phyloP scores from a whole-genome alignment of 148 eudicot genomes.

The Hydrangea macrophylla region DNA sequence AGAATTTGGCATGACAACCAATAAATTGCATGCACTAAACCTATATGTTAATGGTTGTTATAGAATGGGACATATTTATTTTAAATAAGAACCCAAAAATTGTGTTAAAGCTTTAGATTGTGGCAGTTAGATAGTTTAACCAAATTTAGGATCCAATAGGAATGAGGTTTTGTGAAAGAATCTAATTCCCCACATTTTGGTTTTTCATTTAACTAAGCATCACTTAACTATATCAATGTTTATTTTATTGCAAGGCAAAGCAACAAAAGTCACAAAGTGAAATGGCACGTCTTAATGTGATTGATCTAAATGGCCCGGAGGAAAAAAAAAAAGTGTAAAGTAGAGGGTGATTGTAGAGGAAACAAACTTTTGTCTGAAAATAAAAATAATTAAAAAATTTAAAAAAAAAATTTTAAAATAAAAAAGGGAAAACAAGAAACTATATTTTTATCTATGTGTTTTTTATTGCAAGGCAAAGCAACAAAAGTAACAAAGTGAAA shows the following conservation, averaged over 20 bases:
- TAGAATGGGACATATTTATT: not conserved
- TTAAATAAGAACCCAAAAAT: not conserved
- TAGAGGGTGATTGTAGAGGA: conserved; percentile 1
- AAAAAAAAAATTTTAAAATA: no score
- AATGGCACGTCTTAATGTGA: conserved; percentile 2
- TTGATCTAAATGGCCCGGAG: no score
- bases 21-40: not conserved
- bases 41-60: not conserved
- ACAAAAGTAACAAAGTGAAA: not conserved
- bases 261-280: not conserved
- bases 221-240: not conserved
- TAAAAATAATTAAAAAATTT: not conserved
- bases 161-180: not conserved
- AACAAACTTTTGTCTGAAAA: not conserved
- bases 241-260: not conserved
- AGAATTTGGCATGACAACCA: not conserved
- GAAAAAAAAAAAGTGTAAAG: conserved; percentile 1
- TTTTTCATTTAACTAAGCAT: no score
- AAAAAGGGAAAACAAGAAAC: no score
- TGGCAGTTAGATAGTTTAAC: conserved; percentile 5
- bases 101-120: conserved; percentile 2
- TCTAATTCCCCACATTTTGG: not conserved
- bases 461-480: not conserved
- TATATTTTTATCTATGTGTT: not conserved
- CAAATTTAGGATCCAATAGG: not conserved